Conservation (phyloP, 1,284 basidiomycete species). For the Irpex sp. region DNA sequence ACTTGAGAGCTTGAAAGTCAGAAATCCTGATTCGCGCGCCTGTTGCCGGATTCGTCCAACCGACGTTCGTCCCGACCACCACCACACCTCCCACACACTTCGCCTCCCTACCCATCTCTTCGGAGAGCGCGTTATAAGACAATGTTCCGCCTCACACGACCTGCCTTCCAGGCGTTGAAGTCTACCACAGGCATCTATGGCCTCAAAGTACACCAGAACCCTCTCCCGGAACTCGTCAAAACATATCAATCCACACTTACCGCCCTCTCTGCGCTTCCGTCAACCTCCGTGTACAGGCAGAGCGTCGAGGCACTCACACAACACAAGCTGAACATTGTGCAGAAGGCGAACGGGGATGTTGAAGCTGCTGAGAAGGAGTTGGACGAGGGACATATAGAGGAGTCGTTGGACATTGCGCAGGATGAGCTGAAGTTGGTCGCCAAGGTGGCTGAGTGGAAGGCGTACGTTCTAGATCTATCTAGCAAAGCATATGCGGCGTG, state of each 20-base stretch:
- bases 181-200: conserved; percentile 79
- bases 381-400: conserved; percentile 80
- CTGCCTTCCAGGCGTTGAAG: conserved; percentile 65
- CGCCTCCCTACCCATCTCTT: background rate
- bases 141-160: conserved; percentile 81
- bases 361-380: conserved; percentile 68
- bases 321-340: conserved; percentile 75
- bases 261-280: conserved; percentile 69
- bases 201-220: conserved; percentile 71
- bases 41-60: background rate
- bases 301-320: conserved; percentile 86
- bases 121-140: conserved; percentile 5
- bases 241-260: conserved; percentile 82
- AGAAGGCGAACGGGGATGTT: conserved; percentile 66
- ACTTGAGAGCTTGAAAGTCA: background rate
- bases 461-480: conserved; percentile 83
- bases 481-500: conserved; percentile 4
- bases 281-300: conserved; percentile 87
- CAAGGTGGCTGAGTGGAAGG: conserved; percentile 94
- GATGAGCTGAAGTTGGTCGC: conserved; percentile 78
- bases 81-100: background rate
- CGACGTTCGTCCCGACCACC: conserved; percentile 7
- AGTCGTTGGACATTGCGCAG: conserved; percentile 79
- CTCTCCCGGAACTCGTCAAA: conserved; percentile 73
- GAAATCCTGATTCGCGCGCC: background rate